Base-by-base conservation (phyloP, 2,329 filamentous ascomycete genomes). In the Lachnellula cervina region DNA sequence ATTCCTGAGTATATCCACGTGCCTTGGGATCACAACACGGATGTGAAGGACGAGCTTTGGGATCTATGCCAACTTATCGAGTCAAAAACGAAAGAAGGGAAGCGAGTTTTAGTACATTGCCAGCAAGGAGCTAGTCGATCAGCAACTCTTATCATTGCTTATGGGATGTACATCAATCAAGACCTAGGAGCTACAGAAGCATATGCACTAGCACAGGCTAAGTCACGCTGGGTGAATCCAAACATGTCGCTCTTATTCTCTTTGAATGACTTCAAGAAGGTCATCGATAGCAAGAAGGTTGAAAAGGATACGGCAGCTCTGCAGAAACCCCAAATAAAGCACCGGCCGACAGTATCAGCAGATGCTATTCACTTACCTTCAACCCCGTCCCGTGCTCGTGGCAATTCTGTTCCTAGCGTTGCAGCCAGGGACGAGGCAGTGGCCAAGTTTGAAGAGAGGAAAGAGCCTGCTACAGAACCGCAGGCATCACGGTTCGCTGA, bases 211-310 rank as follows among this genome's bases (percentile, higher is more conserved):
- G 89, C 90, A 2, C 90, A 95, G 72, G 80, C 82, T 52, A 88
- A 88, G 73, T 94, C 89, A 71, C 84, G 80, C 67, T 95, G 90
- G 89, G 93, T 95, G 64, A 91, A 89, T 56, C 89, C 89, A 0
- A 95, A 95, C 71, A 95, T 95, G 90, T 89, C 89, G 63, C 77
- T 95, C 62, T 91, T 95, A 79, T 94, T 94, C 77, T 91, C 90
- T 63, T 75, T 95, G 48, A 89, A 92, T 69, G 89, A 93, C 66
- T 93, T 92, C 68, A 83, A 86, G 63, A 86, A 86, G 66, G 77
- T 85, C 49, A 70, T 86, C 3, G 72, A 77, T 1, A 79, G 77
- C 66, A 81, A 76, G 69, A 79, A 74, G 61, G 58, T 72, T 4
- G 65, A 73, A 71, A 66, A 64, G 49, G 59, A 57, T 9, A 56